These are phyloP conservation scores for Cyberlindnera euphorbiae DNA, from an alignment of 805 yeast species.

Conservation along the genomic window DNA sequence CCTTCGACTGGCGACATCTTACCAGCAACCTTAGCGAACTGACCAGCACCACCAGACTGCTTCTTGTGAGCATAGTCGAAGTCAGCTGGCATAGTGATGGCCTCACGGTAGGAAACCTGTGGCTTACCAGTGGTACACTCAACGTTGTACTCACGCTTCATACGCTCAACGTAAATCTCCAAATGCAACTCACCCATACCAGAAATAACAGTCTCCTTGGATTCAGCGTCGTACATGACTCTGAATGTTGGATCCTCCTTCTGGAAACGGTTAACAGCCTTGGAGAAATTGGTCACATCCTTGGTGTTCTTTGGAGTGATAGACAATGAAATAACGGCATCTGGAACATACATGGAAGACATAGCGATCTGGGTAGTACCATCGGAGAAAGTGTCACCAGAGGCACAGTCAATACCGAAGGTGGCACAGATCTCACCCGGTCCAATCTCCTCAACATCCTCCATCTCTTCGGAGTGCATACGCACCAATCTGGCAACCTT, in stretches of 20 bases:
- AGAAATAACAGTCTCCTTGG: conserved; percentile 89
- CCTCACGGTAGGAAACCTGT: conserved; percentile 96
- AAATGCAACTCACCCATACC: conserved; percentile 99
- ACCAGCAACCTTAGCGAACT: conserved; percentile 95
- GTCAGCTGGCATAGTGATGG: conserved; percentile 63
- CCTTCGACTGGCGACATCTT: conserved; percentile 59
- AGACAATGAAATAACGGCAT: conserved; percentile 93
- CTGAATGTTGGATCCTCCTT: conserved; percentile 99
- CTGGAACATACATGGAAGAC: conserved; percentile 99
- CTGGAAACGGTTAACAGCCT: conserved; percentile 95
- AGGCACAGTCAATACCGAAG: conserved; percentile 97
- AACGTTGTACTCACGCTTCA: conserved; percentile 94
- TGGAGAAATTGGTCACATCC: conserved; percentile 86
- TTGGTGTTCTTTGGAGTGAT: conserved; percentile 76
- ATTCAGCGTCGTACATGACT: conserved; percentile 83
- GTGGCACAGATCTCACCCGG: conserved; percentile 99
- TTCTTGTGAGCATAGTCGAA: conserved; percentile 96
- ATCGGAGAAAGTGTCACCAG: conserved; percentile 96
- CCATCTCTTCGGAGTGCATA: conserved; percentile 99
- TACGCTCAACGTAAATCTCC: conserved; percentile 97
- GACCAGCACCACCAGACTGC: conserved; percentile 99
- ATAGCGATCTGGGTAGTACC: conserved; percentile 77
- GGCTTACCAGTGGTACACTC: conserved; percentile 96
- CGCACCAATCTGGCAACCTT: conserved; percentile 92
- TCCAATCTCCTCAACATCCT: conserved; percentile 90